Conservation (phyloP, 1,284 basidiomycete genomes). For the Trichosporon sp. region DNA sequence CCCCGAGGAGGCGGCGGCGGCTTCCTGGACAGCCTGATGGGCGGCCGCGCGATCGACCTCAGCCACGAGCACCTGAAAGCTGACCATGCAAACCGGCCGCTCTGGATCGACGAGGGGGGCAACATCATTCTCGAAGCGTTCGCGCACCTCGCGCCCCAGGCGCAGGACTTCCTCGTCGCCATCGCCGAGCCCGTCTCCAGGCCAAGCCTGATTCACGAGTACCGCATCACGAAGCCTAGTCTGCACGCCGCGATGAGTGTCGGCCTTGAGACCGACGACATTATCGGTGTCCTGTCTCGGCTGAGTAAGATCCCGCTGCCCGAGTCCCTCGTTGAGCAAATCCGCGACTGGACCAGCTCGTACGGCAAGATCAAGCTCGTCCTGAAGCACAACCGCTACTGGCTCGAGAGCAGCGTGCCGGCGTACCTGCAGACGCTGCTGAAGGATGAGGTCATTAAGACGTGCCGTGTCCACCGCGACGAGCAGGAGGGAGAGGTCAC, state of each 20-base stretch:
- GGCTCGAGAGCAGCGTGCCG: constrained; percentile 86
- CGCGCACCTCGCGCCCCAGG: constrained; percentile 93
- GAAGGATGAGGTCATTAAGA: constrained; percentile 70
- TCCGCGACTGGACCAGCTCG: constrained; percentile 82
- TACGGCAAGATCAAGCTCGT: constrained; percentile 98
- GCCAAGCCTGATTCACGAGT: constrained; percentile 97
- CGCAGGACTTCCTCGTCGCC: constrained; percentile 96
- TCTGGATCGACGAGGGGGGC: constrained; percentile 93
- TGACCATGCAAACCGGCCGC: constrained; percentile 81
- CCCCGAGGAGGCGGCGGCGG: constrained; percentile 24
- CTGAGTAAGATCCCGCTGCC: constrained; percentile 91
- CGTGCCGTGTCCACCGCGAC: constrained; percentile 39
- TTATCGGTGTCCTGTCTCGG: constrained; percentile 90
- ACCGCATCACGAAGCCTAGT: constrained; percentile 96
- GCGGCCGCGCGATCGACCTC: constrained; percentile 33
- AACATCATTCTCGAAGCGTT: constrained; percentile 96
- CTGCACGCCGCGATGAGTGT: constrained; percentile 98
- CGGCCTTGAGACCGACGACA: constrained; percentile 94
- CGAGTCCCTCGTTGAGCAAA: constrained; percentile 72
- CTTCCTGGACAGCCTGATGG: constrained; percentile 34
- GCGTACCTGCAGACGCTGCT: constrained; percentile 81
- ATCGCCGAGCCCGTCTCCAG: constrained; percentile 99
- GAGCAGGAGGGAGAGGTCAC: constrained; percentile 50
- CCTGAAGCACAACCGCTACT: constrained; percentile 93
- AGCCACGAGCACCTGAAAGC: constrained; percentile 71